Base-by-base conservation (phyloP, 768 basidiomycete species). In the Mycena metata region DNA sequence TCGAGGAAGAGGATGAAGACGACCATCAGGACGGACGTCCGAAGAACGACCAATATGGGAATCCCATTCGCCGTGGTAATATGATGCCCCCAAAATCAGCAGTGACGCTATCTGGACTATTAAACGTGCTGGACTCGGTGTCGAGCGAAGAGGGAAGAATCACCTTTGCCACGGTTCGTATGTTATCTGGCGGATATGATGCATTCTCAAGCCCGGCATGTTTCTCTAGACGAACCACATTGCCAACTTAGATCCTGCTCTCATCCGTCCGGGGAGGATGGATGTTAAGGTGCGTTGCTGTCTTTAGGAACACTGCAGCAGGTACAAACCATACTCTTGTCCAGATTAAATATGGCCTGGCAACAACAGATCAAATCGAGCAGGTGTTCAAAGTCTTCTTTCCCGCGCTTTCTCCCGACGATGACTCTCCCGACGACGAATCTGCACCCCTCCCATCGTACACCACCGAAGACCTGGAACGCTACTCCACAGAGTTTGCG, bases 251-350 rank as follows among this genome's bases (percentile, higher is more conserved):
- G 70, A 71, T 35, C 39, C 66, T 0, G 70, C 66, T 2, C 47
- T 71, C 9, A 71, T 71, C 19, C 58, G 66, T 0, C 52, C 70
- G 16, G 70, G 70, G 17, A 50, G 70, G 36, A 71, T 71, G 70
- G 70, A 71, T 35, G 7, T 71, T 1, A 71, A 71, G 63, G 69
- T 45, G 41, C 1, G 49, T n/a, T n/a, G n/a, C n/a, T n/a, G n/a
- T n/a, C n/a, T n/a, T n/a, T n/a, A n/a, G n/a, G n/a, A n/a, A n/a
- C n/a, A n/a, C n/a, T n/a, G n/a, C n/a, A 41, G 60, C 8, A 51
- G 43, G 26, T 13, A 13, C 5, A 0, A 5, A 12, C 50, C 26
- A 2, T 12, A n/a, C n/a, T n/a, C n/a, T n/a, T n/a, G n/a, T n/a
- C n/a, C 23, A 71, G 66, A 71, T 71, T n/a, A 35, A 71, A 67